Evolutionary conservation across 441 rosid species (phyloP), one percentile per base, ranked within the genome.

Genomic region (Adansonia grandidieri): DNA sequence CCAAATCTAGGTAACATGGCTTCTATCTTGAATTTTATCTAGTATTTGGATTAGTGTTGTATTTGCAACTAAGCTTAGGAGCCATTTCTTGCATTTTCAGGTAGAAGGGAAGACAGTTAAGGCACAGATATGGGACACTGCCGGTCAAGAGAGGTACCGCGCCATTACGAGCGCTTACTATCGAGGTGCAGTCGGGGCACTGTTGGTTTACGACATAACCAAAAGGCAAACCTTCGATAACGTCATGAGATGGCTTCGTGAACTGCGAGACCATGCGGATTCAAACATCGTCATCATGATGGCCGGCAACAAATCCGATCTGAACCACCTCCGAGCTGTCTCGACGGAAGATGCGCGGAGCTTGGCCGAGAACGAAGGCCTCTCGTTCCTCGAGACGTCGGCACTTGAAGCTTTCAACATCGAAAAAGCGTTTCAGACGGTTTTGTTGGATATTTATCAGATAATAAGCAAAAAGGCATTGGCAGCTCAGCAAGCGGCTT

Each of bases 121-220:
- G 84, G 93, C 93, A 1, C 95, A 91, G 76, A 91, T 91, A 50
- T 91, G 95, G 95, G 93, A 91, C 74, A 91, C 93, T 1, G 93
- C 93, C 0, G 95, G 95, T 0, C 95, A 91, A 79, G 95, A 91
- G 80, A 77, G 95, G 81, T 91, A 91, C 80, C 84, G 93, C 9
- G 93, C 93, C 63, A 89, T 91, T 80, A 91, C 94, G 32, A 91
- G 94, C 32, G 94, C 94, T 22, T 91, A 91, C 78, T 89, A 91
- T 78, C 83, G 94, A 17, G 95, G 93, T 0, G 91, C 92, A 1
- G 91, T 89, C n/a, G 95, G 92, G 58, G 94, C 90, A 0, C 85
- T 90, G 65, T 79, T 90, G 24, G 92, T 90, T 82, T 90, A 86
- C 8, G 94, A 91, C 86, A 89, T 91, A 47, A 91, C 94, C 77